Percentiles rank a stretch among this genome's conserved stretches.
Conservation (phyloP, 495 filamentous ascomycete genomes). For the Immersiella caudata region DNA sequence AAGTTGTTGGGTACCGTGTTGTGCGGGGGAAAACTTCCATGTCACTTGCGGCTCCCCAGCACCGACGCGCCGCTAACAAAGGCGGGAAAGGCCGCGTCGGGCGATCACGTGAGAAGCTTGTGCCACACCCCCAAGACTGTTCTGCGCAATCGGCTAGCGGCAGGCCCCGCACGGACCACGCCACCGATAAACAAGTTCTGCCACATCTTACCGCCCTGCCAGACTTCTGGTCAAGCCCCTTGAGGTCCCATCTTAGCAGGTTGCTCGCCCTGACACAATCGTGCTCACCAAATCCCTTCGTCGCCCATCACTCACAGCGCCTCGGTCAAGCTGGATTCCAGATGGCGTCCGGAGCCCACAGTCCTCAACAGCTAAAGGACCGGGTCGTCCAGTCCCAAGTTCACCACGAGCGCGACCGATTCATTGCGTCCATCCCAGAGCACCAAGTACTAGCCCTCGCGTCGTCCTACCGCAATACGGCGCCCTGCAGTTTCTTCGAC, state of each 20-base stretch:
- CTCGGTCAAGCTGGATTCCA: slow-evolving; percentile 8
- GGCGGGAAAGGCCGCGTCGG: too few relatives aligned
- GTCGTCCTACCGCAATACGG: slow-evolving; percentile 29
- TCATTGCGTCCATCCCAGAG: slow-evolving; percentile 23
- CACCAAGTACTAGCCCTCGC: slow-evolving; percentile 15
- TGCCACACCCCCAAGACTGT: too few relatives aligned
- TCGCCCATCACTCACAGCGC: slow-evolving; percentile 15
- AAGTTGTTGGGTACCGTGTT: too few relatives aligned
- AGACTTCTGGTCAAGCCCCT: slow-evolving; percentile 18
- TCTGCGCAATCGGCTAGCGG: not conserved
- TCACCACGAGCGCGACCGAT: slow-evolving; percentile 19
- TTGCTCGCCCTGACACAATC: slow-evolving; percentile 10
- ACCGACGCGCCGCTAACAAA: too few relatives aligned
- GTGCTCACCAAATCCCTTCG: slow-evolving; percentile 12
- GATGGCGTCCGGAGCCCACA: slow-evolving; percentile 14
- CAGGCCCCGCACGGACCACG: slow-evolving; percentile 14
- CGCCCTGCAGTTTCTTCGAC: slow-evolving; percentile 33
- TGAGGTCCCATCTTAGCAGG: slow-evolving; percentile 18
- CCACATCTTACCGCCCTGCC: slow-evolving; percentile 19
- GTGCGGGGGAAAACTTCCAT: too few relatives aligned
- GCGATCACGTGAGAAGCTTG: too few relatives aligned
- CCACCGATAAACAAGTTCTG: slow-evolving; percentile 19
- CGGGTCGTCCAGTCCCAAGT: slow-evolving; percentile 15
- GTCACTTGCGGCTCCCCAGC: too few relatives aligned
- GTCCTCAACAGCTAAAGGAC: slow-evolving; percentile 16